Evolutionary conservation across 2,329 filamentous ascomycete species (phyloP).

Genomic region (Microdochium bolleyi): DNA sequence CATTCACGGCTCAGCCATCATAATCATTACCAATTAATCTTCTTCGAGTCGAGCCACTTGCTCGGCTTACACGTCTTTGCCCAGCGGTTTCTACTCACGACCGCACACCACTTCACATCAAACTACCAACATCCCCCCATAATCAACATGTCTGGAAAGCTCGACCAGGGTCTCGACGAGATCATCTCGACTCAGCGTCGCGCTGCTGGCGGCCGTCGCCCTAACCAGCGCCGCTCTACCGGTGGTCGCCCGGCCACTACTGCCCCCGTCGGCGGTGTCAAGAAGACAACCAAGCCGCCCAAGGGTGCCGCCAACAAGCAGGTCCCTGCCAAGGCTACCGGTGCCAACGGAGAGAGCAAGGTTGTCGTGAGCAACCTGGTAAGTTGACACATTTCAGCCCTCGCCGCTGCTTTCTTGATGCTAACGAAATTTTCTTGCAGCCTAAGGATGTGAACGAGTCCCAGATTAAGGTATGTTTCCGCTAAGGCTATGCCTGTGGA

Average conservation of each 20-base stretch:
- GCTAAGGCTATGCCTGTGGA: conserved; percentile 66
- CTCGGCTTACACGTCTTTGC: not conserved
- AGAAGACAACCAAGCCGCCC: conserved; percentile 62
- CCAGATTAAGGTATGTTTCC: conserved; percentile 99
- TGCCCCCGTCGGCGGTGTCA: conserved; percentile 76
- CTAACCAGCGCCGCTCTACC: conserved; percentile 39
- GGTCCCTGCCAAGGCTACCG: conserved; percentile 55
- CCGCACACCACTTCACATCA: conserved; percentile 23
- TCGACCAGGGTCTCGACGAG: conserved; percentile 95
- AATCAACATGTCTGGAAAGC: conserved; percentile 79
- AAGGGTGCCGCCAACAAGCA: conserved; percentile 53
- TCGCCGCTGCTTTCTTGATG: conserved; percentile 4
- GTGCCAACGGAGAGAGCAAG: conserved; percentile 71
- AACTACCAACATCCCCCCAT: conserved; percentile 24
- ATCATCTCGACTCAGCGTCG: conserved; percentile 75
- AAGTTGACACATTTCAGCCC: conserved; percentile 31
- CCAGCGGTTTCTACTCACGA: conserved; percentile 8
- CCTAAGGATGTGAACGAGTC: conserved; percentile 92
- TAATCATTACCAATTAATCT: not conserved
- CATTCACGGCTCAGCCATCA: conserved; percentile 3
- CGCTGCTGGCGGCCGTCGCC: conserved; percentile 46
- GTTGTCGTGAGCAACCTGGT: conserved; percentile 98
- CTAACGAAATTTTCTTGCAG: conserved; percentile 36
- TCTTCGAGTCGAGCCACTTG: conserved; percentile 1
- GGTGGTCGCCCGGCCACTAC: conserved; percentile 43